Percentiles rank a stretch among this genome's conserved stretches.
These are phyloP conservation scores for Pachyrhizus erosus DNA, from an alignment of 306 rosid genomes.

Conservation along the genomic window DNA sequence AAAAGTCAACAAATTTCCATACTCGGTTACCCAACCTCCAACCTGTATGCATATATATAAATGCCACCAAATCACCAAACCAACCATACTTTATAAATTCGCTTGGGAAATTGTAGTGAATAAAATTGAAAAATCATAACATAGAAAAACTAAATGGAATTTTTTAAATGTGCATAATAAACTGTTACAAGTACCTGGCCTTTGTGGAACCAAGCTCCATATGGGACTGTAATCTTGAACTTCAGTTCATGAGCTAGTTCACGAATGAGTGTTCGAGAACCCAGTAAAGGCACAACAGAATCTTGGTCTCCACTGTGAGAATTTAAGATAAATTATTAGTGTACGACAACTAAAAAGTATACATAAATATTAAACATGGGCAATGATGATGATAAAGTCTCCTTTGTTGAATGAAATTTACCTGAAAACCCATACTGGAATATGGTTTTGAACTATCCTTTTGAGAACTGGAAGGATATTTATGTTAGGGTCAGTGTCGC, in stretches of 20 bases:
- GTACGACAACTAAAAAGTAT: neutral
- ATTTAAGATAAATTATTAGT: constrained; percentile 1
- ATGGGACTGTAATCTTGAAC: constrained; percentile 68
- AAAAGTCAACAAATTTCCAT: constrained; percentile 77
- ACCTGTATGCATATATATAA: constrained; percentile 44
- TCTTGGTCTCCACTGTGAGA: constrained; percentile 84
- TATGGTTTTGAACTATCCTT: constrained; percentile 67
- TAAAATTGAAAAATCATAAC: neutral
- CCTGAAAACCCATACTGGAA: constrained; percentile 97
- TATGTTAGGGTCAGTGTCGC: constrained; percentile 61
- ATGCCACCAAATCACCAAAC: neutral
- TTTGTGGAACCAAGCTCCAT: constrained; percentile 88
- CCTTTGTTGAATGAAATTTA: constrained; percentile 35
- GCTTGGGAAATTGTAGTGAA: neutral
- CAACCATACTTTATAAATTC: neutral
- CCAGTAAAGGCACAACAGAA: constrained; percentile 83
- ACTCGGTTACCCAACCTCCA: constrained; percentile 88
- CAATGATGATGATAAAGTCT: neutral
- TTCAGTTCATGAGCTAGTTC: constrained; percentile 80
- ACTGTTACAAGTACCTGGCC: constrained; percentile 67
- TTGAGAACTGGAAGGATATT: constrained; percentile 80
- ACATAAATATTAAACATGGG: neutral
- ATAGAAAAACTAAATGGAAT: neutral
- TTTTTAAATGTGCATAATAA: neutral
- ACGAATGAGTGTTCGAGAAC: constrained; percentile 78